Evolutionary conservation across 148 eudicot genomes (phyloP), one percentile per base, ranked within the genome.

Genomic region (Pouteria glomerata): DNA sequence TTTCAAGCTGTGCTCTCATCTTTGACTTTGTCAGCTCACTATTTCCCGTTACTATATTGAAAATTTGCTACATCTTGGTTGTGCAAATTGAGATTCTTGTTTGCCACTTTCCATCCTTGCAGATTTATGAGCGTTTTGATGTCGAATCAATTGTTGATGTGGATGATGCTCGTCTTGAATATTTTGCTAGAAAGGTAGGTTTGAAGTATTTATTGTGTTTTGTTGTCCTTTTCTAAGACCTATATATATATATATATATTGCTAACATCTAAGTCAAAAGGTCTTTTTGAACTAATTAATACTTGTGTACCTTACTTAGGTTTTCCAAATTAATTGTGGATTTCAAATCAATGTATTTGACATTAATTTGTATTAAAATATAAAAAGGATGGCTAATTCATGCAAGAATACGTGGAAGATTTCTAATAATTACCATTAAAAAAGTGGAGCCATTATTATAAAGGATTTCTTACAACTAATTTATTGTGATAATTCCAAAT

Each of bases 61-160:
- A 23, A 50, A 0, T 50, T 50, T 50, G 13, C 21, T 57, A 3
- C 30, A 8, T 21, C 30, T 18, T 8, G 6, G 42, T 60, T 23
- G 26, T 33, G 21, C 11, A 13, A 8, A 4, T n/a, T 23, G 33
- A 8, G 26, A 41, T 71, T 24, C 39, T 39, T 47, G 15, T 52
- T 50, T 73, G 23, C 34, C 24, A 26, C 47, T 53, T 74, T 33
- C 29, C 48, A 57, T 14, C 66, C 26, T 60, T 78, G 75, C 84
- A 94, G 98, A 82, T 92, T 61, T 95, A 88, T 73, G 90, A 95
- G 81, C 96, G 99, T 34, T 88, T 92, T 73, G 87, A 85, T 78
- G 60, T 82, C 27, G 86, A 90, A 68, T 88, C 99, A 14, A 74
- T 82, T 50, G 74, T 62, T 29, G 91, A 90, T 55, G 94, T 76